These are phyloP conservation scores for Helicostylum pulchrum DNA, from an alignment of 192 early-diverging fungal genomes.

Conservation along the genomic window DNA sequence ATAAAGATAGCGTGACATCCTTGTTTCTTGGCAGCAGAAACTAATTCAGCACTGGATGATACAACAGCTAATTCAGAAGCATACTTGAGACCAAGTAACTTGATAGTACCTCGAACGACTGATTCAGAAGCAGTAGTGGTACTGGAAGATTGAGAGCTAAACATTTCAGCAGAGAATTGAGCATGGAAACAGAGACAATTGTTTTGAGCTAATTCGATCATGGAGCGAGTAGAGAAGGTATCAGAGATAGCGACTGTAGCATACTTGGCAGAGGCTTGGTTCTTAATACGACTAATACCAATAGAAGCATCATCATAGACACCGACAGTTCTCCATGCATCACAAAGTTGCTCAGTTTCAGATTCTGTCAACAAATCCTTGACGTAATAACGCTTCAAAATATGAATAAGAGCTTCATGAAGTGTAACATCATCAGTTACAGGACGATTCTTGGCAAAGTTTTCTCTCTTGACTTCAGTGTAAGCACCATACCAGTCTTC, in stretches of 20 bases:
- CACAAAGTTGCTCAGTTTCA: constrained; percentile 14
- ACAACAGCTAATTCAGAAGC: constrained; percentile 23
- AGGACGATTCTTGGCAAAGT: background rate
- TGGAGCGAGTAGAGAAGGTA: constrained; percentile 15
- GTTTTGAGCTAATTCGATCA: constrained; percentile 19
- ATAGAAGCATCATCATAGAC: constrained; percentile 16
- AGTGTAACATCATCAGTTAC: constrained; percentile 9
- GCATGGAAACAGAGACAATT: constrained; percentile 29
- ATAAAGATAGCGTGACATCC: constrained; percentile 21
- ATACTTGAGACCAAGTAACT: constrained; percentile 13
- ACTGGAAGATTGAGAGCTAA: background rate
- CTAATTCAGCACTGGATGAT: constrained; percentile 3
- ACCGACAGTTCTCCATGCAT: constrained; percentile 11
- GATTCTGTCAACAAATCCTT: background rate
- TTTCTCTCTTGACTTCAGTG: constrained; percentile 1
- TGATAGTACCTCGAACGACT: background rate
- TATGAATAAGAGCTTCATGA: constrained; percentile 5
- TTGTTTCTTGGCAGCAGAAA: constrained; percentile 14
- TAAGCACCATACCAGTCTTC: constrained; percentile 17
- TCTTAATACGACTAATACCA: constrained; percentile 21
- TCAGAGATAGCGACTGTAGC: constrained; percentile 23
- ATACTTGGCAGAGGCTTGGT: constrained; percentile 4
- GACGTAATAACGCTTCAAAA: constrained; percentile 9
- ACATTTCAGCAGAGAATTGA: constrained; percentile 23
- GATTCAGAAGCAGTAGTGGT: background rate